phyloP scores from a whole-genome alignment of 768 basidiomycete species.

The Boletus rufocinnamomeus region DNA sequence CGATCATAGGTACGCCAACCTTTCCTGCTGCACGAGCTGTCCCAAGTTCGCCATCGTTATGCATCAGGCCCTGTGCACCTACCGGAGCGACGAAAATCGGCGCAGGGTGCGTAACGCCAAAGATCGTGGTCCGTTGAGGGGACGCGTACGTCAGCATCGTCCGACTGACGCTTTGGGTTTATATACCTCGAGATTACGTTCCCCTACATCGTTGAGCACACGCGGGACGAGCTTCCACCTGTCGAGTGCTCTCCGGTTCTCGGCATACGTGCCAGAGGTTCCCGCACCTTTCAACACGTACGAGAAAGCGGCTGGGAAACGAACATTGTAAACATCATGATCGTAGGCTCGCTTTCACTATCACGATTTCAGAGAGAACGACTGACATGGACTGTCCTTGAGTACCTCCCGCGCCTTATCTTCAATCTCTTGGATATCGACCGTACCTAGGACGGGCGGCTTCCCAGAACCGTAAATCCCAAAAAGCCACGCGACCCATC shows the following conservation, averaged over 20 bases:
- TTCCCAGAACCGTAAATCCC: conserved; percentile 26
- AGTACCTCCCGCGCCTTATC: conserved; percentile 60
- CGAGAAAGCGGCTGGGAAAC: conserved; percentile 54
- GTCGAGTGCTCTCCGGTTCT: conserved; percentile 62
- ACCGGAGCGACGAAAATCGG: conserved; percentile 59
- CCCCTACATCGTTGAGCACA: conserved; percentile 53
- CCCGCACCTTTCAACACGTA: conserved; percentile 77
- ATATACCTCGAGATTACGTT: conserved; percentile 51
- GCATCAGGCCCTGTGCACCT: conserved; percentile 55
- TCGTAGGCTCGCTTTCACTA: background rate
- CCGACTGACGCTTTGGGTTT: background rate
- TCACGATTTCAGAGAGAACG: background rate
- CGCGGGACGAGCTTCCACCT: conserved; percentile 57
- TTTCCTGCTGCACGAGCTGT: conserved; percentile 46
- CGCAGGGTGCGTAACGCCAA: conserved; percentile 44
- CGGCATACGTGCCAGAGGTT: conserved; percentile 57
- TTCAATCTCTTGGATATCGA: conserved; percentile 64
- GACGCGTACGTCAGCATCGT: background rate
- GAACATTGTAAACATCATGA: background rate
- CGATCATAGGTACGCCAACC: conserved; percentile 45
- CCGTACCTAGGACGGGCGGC: conserved; percentile 50
- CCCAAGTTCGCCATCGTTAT: conserved; percentile 45
- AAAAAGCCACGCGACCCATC: conserved; percentile 24
- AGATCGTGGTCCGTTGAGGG: conserved; percentile 54
- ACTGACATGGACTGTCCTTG: conserved; percentile 54